Conservation (phyloP, 768 basidiomycete species). For the Russula emetica region DNA sequence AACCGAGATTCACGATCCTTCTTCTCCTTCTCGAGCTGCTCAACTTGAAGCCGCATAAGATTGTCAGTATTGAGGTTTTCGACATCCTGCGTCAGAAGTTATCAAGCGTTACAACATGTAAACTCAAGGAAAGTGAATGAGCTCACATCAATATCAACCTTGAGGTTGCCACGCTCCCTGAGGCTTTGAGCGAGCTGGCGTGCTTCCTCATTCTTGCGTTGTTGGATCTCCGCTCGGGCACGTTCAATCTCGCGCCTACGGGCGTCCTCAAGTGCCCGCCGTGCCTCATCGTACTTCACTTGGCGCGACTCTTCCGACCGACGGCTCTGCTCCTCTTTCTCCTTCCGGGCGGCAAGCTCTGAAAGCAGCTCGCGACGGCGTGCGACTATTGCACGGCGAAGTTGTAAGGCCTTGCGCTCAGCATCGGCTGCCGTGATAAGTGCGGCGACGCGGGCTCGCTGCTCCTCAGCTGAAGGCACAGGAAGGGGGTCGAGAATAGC, state of each 20-base stretch:
- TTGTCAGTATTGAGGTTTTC: constrained; percentile 81
- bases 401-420: constrained; percentile 71
- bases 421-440: constrained; percentile 63
- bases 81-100: constrained; percentile 52
- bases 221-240: constrained; percentile 67
- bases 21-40: constrained; percentile 96
- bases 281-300: constrained; percentile 67
- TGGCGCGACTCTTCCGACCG: constrained; percentile 62
- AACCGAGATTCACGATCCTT: constrained; percentile 77
- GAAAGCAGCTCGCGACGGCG: constrained; percentile 80
- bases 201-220: constrained; percentile 73
- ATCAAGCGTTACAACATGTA: constrained; percentile 3
- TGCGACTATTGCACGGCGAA: constrained; percentile 77
- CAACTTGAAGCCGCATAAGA: constrained; percentile 85
- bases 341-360: constrained; percentile 79
- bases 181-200: constrained; percentile 83
- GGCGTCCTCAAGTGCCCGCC: constrained; percentile 58
- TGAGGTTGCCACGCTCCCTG: constrained; percentile 72
- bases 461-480: constrained; percentile 49
- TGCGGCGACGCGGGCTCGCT: constrained; percentile 52
- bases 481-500: constrained; percentile 46
- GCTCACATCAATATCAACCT: constrained; percentile 65
- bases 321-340: constrained; percentile 81
- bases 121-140: not conserved
- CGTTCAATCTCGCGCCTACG: constrained; percentile 63